These are phyloP conservation scores for Oidiodendron maius DNA, from an alignment of 495 filamentous ascomycete genomes.

Conservation along the genomic window DNA sequence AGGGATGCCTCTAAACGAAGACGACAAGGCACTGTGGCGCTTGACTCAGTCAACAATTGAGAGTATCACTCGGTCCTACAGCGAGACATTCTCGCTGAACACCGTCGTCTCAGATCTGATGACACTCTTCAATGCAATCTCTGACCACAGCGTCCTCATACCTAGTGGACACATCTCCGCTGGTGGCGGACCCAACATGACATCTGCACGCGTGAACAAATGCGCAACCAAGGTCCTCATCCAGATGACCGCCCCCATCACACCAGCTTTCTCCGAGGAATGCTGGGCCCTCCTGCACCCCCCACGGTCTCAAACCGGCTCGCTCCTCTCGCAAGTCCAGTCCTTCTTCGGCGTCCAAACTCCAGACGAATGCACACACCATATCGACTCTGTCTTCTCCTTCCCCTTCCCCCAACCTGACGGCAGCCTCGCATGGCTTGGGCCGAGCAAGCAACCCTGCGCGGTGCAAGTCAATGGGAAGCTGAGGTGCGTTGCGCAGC, in stretches of 20 bases:
- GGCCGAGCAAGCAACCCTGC: conserved; percentile 33
- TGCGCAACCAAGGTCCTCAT: conserved; percentile 39
- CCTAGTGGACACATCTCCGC: neutral
- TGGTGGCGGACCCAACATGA: neutral
- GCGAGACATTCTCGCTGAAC: conserved; percentile 68
- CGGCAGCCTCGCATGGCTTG: conserved; percentile 35
- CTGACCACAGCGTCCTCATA: conserved; percentile 14
- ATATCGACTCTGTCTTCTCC: conserved; percentile 37
- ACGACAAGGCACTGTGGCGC: conserved; percentile 54
- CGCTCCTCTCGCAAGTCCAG: neutral
- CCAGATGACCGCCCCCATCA: conserved; percentile 68
- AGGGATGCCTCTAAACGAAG: conserved; percentile 26
- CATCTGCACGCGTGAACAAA: neutral
- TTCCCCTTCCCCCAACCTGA: conserved; percentile 49
- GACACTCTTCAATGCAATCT: conserved; percentile 64
- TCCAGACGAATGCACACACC: neutral
- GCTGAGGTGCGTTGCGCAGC: conserved; percentile 56
- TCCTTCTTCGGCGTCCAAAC: neutral
- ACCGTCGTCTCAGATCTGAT: conserved; percentile 78
- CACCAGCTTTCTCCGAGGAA: conserved; percentile 73
- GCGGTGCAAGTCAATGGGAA: conserved; percentile 77
- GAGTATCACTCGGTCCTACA: conserved; percentile 63
- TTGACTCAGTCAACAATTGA: conserved; percentile 59
- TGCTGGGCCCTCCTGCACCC: conserved; percentile 60
- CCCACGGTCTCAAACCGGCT: neutral